phyloP scores from a whole-genome alignment of 108 stramenopile species.

The Pseudonitzschia multiseries region DNA sequence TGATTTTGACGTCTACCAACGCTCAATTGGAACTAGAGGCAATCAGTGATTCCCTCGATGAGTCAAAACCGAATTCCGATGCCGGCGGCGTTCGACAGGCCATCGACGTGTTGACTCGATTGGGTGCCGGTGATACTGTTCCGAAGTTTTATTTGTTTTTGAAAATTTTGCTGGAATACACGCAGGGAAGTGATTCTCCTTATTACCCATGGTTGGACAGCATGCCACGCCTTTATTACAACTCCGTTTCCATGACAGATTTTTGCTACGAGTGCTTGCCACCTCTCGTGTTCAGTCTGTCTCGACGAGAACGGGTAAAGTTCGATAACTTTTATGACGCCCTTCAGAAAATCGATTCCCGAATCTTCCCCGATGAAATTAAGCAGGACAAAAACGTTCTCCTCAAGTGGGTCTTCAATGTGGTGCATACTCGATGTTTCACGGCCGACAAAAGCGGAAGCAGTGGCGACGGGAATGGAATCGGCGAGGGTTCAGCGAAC shows the following conservation, averaged over 20 bases:
- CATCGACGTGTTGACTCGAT: constrained; percentile 3
- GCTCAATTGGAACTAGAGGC: constrained; percentile 38
- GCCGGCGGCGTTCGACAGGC: constrained; percentile 17
- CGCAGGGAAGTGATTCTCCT: constrained; percentile 41
- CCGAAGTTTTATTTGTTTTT: constrained; percentile 50
- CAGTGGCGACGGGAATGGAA: neutral
- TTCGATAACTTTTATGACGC: constrained; percentile 25
- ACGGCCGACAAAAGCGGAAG: constrained; percentile 39
- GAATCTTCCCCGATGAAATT: constrained; percentile 38
- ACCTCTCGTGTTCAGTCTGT: constrained; percentile 23
- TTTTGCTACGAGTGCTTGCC: constrained; percentile 37
- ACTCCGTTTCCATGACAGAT: constrained; percentile 45
- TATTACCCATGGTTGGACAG: constrained; percentile 52
- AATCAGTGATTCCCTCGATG: neutral
- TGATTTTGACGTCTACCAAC: constrained; percentile 38
- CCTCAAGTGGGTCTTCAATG: constrained; percentile 67
- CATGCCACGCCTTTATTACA: constrained; percentile 55
- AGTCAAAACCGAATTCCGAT: neutral
- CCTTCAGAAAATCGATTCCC: constrained; percentile 17
- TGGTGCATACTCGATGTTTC: constrained; percentile 51
- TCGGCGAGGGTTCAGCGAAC: neutral
- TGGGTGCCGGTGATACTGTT: constrained; percentile 1
- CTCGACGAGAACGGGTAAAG: constrained; percentile 26
- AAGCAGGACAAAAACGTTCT: constrained; percentile 31
- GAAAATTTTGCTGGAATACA: constrained; percentile 55